A percentile compares a stretch with the other conserved stretches of the same genome.
Evolutionary conservation across 1,139 yeast genomes (phyloP).

Genomic region (Pichia terricola): DNA sequence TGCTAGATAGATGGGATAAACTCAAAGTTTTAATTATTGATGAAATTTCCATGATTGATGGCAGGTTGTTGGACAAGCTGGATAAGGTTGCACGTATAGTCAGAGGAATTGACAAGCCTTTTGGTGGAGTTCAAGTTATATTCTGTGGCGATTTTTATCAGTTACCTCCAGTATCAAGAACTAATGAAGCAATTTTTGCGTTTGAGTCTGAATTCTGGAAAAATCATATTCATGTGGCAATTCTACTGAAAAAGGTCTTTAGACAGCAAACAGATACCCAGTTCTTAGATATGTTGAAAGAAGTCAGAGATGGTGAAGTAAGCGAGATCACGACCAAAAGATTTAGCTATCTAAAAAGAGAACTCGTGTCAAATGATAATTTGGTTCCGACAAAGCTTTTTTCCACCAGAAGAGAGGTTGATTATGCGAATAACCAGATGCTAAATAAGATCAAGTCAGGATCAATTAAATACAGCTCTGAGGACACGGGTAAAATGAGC

Average conservation of each 20-base stretch:
- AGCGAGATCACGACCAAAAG: conserved; percentile 42
- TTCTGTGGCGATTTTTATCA: conserved; percentile 89
- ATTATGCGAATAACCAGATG: conserved; percentile 56
- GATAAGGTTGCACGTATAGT: conserved; percentile 53
- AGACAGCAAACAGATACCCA: conserved; percentile 77
- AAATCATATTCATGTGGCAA: conserved; percentile 51
- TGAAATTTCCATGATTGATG: conserved; percentile 87
- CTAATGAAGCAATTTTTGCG: conserved; percentile 42
- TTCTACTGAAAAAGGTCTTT: conserved; percentile 71
- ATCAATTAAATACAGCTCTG: conserved; percentile 40
- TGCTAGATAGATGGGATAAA: conserved; percentile 50
- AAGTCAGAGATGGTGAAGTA: conserved; percentile 70
- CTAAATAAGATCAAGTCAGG: conserved; percentile 43
- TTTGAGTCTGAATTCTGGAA: conserved; percentile 77
- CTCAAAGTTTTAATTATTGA: conserved; percentile 66
- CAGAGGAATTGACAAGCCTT: conserved; percentile 44
- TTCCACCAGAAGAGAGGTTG: conserved; percentile 81
- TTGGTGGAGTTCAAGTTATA: conserved; percentile 83
- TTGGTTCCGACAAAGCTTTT: conserved; percentile 80
- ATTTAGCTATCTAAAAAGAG: conserved; percentile 49
- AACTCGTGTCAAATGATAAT: conserved; percentile 51
- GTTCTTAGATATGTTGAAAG: conserved; percentile 80
- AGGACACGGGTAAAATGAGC: conserved; percentile 52
- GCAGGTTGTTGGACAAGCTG: conserved; percentile 59
- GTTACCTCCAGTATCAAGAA: conserved; percentile 67